These are phyloP conservation scores for Stagonosporopsis cucurbitacearum DNA, from an alignment of 2,329 filamentous ascomycete species.

Conservation along the genomic window DNA sequence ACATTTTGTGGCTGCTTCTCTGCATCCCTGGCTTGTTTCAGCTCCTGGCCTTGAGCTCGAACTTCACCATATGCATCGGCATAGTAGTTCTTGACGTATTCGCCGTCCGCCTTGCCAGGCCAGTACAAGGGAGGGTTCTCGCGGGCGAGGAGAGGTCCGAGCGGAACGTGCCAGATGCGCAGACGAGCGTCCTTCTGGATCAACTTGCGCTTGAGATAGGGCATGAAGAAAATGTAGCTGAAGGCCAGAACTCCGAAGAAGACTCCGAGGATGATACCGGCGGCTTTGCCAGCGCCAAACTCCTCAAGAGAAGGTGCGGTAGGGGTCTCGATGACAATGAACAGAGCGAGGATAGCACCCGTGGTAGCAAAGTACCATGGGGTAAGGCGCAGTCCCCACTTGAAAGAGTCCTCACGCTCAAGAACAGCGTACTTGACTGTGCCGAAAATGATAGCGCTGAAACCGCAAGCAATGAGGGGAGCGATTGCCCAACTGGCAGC, in stretches of 20 bases:
- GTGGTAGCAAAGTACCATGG: constrained; percentile 59
- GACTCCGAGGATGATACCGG: constrained; percentile 37
- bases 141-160: constrained; percentile 50
- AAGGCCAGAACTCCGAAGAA: constrained; percentile 32
- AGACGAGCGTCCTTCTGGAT: constrained; percentile 34
- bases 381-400: constrained; percentile 57
- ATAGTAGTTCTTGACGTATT: constrained; percentile 52
- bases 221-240: constrained; percentile 38
- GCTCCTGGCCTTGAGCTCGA: constrained; percentile 25
- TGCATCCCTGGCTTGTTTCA: constrained; percentile 16
- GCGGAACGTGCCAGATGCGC: constrained; percentile 33
- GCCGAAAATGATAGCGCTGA: constrained; percentile 59
- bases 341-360: constrained; percentile 59
- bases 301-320: constrained; percentile 38
- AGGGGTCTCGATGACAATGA: constrained; percentile 62
- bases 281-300: constrained; percentile 39
- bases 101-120: constrained; percentile 46
- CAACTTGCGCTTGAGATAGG: constrained; percentile 38
- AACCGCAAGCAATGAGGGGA: constrained; percentile 55
- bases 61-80: constrained; percentile 39
- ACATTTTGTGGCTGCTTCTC: constrained; percentile 11
- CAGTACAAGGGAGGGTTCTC: constrained; percentile 52
- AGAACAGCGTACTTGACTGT: constrained; percentile 59
- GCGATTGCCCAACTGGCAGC: constrained; percentile 59
- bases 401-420: constrained; percentile 57